Base-by-base conservation (phyloP, 805 yeast genomes). In the Saccharomycopsis fibuligera region DNA sequence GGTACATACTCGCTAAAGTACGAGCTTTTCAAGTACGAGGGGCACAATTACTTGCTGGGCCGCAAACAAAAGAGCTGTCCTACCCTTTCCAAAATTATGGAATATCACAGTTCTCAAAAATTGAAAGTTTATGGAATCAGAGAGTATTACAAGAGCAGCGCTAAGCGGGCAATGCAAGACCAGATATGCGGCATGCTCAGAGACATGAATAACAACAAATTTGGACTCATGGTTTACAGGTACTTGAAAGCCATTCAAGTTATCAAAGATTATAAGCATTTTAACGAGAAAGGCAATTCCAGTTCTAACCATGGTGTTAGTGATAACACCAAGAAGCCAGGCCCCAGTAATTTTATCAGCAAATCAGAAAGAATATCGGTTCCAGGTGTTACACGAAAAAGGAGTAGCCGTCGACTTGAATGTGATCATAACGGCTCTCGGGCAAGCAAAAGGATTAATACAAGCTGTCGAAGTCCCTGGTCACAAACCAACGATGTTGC, bases 11-110 rank as follows among this genome's bases (percentile, higher is more conserved):
- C 17, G 12, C 25, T 45, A 17, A 23, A 36, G 12, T 45, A 27
- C 23, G 49, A 45, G 17, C 25, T 45, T 14, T 45, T 22, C 38
- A 45, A 45, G 27, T 29, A 38, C 38, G 49, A 45, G 31, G 36
- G 49, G 21, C 29, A 14, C 37, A 27, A 19, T 16, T 23, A 38
- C 12, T 24, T 45, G 35, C n/a, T 16, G 22, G n/a, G 21, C 5
- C 10, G 21, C n/a, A n/a, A 12, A 17, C 41, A n/a, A 5, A 12
- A 5, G 19, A 33, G 37, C 37, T 8, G 8, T 8, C 31, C 31
- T 12, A 8, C 8, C 31, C 12, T 27, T 8, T 8, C 31, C 31
- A 33, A 33, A 33, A n/a, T 33, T 12, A 17, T 14, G n/a, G 23
- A 12, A 17, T 6, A 10, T 33, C 6, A 12, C n/a, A n/a, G 19